Base-by-base conservation (phyloP, 2,329 filamentous ascomycete genomes). In the Incumbomyces lentus region DNA sequence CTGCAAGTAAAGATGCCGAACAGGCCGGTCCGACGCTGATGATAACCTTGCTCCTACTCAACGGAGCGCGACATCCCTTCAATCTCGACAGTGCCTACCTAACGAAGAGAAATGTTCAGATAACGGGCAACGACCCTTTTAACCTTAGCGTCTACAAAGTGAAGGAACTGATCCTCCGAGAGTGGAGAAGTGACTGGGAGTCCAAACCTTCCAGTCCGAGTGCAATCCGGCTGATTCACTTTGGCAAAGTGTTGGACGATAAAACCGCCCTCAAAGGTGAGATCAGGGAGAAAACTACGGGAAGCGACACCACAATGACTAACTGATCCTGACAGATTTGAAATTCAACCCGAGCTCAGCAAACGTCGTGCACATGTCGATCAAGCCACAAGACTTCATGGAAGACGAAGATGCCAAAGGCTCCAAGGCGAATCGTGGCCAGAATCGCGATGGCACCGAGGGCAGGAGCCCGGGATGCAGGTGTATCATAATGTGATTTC, bases 121-220 rank as follows among this genome's bases (percentile, higher is more conserved):
- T 92, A 1, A 82, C 86, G 16, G 81, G 82, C 29, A 74, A 77
- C 53, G 87, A 95, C 60, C 88, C 88, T 1, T 89, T 87, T 61
- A 85, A 82, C 61, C 87, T 96, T 67, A 94, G 86, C 55, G 83
- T 95, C 42, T 95, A 95, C 63, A 94, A 86, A 2, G 70, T 96
- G 54, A 95, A 95, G 67, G 88, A 95, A 68, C 70, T 95, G 60
- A 95, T 96, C 62, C 77, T 92, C 70, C 76, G 86, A 58, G 89
- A 95, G 64, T 96, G 90, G 90, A 76, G 87, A 56, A 82, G 81
- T 58, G 78, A 95, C 62, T 95, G 90, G 90, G 89, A 95, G 59
- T 70, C 81, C 13, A 82, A 85, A 60, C 90, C 90, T 1, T 79
- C 84, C 19, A 92, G 86, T 60, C 89, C 90, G 10, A 90, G 82